These are phyloP conservation scores for Cryptococcus sp. DNA, from an alignment of 1,284 basidiomycete genomes.

Conservation along the genomic window DNA sequence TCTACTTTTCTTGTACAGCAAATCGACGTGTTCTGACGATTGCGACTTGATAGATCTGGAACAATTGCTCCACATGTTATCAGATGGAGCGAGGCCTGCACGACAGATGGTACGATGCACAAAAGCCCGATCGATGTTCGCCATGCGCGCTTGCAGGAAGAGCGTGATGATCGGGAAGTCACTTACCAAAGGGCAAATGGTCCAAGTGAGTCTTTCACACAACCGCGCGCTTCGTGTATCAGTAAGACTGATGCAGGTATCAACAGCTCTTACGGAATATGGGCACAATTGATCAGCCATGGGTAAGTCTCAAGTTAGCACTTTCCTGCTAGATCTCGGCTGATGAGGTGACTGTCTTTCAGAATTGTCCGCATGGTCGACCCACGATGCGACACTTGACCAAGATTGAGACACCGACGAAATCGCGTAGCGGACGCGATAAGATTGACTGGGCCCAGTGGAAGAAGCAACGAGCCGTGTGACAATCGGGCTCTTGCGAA, in stretches of 20 bases:
- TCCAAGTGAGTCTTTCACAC: slow-evolving; percentile 58
- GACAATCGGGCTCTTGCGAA: no score
- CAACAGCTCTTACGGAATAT: slow-evolving; percentile 82
- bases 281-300: slow-evolving; percentile 95
- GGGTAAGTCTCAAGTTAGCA: slow-evolving; percentile 53
- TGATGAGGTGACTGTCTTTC: background rate
- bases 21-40: background rate
- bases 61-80: slow-evolving; percentile 83
- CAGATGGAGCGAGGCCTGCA: slow-evolving; percentile 63
- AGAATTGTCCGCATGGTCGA: slow-evolving; percentile 92
- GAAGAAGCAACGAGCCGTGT: slow-evolving; percentile 4
- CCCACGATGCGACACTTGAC: slow-evolving; percentile 90
- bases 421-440: slow-evolving; percentile 11
- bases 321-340: background rate
- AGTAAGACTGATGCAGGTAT: background rate
- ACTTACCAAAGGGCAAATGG: slow-evolving; percentile 76
- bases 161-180: slow-evolving; percentile 95
- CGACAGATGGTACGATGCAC: slow-evolving; percentile 84
- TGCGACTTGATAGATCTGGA: slow-evolving; percentile 72
- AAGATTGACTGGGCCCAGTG: slow-evolving; percentile 31
- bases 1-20: background rate
- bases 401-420: slow-evolving; percentile 28
- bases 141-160: slow-evolving; percentile 90
- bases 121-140: slow-evolving; percentile 95
- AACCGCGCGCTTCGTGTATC: background rate